Percentiles rank a stretch among this genome's conserved stretches.
phyloP scores from a whole-genome alignment of 1,284 basidiomycete genomes.

The Ceratobasidium papillatum region DNA sequence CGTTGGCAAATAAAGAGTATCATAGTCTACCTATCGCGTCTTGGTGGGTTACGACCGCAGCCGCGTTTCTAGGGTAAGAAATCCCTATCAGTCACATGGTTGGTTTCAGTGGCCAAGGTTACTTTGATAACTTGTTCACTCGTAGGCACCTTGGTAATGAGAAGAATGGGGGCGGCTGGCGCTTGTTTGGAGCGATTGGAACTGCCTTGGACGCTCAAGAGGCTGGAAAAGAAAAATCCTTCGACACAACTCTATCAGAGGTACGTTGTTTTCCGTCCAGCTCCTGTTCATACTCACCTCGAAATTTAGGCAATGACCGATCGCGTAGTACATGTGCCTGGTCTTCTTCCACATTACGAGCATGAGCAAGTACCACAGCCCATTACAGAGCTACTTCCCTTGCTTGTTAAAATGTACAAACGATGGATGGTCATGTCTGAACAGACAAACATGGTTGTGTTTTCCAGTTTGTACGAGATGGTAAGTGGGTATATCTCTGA shows the following conservation, averaged over 20 bases:
- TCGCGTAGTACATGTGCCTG: constrained; percentile 13
- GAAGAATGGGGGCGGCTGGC: background rate
- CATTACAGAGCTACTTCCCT: background rate
- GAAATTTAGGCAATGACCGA: constrained; percentile 5
- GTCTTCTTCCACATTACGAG: constrained; percentile 16
- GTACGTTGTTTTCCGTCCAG: background rate
- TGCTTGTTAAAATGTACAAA: background rate
- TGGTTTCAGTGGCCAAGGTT: background rate
- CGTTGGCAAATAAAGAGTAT: background rate
- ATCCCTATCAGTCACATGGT: too few relatives aligned
- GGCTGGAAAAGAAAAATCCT: background rate
- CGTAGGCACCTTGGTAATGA: background rate
- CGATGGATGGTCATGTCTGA: constrained; percentile 10
- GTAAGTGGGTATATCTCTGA: background rate
- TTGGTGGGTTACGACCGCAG: constrained; percentile 14
- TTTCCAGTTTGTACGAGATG: constrained; percentile 14
- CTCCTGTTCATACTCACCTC: background rate
- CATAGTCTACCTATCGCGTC: constrained; percentile 5
- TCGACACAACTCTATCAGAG: background rate
- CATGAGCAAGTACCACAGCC: constrained; percentile 15
- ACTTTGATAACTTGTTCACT: background rate
- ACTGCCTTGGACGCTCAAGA: background rate
- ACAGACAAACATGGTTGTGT: background rate
- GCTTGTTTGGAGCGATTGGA: background rate
- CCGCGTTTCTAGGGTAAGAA: constrained; percentile 16